A percentile compares a stretch with the other conserved stretches of the same genome.
phyloP scores from a whole-genome alignment of 2,329 filamentous ascomycete species.

The Capronia coronata region DNA sequence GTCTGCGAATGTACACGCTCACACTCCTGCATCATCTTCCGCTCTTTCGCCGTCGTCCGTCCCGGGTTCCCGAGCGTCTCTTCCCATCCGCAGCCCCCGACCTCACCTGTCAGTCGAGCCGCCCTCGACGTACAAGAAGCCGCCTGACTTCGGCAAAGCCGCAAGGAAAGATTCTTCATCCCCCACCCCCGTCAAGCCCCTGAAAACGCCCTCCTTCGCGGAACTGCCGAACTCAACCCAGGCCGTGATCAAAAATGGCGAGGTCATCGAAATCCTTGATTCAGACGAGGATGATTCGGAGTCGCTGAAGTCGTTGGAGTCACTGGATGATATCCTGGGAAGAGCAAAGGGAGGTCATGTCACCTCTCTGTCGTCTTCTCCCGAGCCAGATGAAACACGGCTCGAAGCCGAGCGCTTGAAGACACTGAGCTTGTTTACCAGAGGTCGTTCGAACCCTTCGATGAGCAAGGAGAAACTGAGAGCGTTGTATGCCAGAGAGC shows the following conservation, averaged over 20 bases:
- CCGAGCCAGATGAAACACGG: constrained; percentile 17
- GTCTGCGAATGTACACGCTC: neutral
- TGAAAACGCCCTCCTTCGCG: constrained; percentile 30
- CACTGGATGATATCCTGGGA: constrained; percentile 48
- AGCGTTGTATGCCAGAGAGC: constrained; percentile 24
- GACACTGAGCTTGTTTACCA: constrained; percentile 21
- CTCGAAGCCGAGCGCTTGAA: constrained; percentile 22
- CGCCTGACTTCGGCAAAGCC: constrained; percentile 7
- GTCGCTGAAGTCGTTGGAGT: constrained; percentile 51
- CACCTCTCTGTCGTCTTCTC: constrained; percentile 18
- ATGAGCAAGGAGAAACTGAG: constrained; percentile 23
- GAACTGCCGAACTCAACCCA: constrained; percentile 35
- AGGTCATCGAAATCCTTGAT: constrained; percentile 49
- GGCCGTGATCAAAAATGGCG: constrained; percentile 52
- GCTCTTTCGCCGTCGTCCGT: constrained; percentile 8
- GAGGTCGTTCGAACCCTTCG: constrained; percentile 19
- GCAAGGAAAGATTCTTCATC: neutral
- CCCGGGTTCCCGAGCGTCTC: constrained; percentile 12
- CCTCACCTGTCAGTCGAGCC: constrained; percentile 8
- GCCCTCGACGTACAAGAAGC: constrained; percentile 14
- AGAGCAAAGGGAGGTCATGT: constrained; percentile 23
- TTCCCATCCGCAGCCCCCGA: constrained; percentile 20
- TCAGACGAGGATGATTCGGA: constrained; percentile 61
- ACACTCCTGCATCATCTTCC: constrained; percentile 6
- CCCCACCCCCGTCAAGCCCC: constrained; percentile 29